phyloP scores from a whole-genome alignment of 1,284 basidiomycete genomes.

The Sutorius eximius region DNA sequence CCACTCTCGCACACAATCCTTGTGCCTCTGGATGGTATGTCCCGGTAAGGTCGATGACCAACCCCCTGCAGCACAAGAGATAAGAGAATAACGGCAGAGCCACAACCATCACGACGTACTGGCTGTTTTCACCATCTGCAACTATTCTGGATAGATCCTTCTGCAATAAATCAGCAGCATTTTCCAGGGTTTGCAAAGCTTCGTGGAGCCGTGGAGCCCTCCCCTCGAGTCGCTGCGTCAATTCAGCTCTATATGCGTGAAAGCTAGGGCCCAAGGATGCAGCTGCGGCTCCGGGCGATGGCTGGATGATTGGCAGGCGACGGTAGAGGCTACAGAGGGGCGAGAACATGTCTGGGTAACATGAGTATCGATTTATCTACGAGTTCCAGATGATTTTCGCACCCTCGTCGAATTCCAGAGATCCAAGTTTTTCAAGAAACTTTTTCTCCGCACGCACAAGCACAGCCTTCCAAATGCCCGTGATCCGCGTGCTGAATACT shows the following conservation, averaged over 20 bases:
- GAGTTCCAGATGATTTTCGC: slow-evolving; percentile 5
- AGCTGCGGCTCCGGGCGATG: slow-evolving; percentile 43
- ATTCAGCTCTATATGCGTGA: slow-evolving; percentile 52
- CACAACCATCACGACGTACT: slow-evolving; percentile 18
- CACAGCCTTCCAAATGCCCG: slow-evolving; percentile 54
- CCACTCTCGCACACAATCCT: slow-evolving; percentile 41
- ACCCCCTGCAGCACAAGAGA: slow-evolving; percentile 36
- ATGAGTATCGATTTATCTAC: slow-evolving; percentile 8
- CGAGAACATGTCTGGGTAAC: slow-evolving; percentile 43
- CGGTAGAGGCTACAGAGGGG: slow-evolving; percentile 57
- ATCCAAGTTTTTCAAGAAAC: slow-evolving; percentile 45
- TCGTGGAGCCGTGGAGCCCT: slow-evolving; percentile 59
- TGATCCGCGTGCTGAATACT: slow-evolving; percentile 50
- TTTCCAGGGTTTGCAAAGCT: slow-evolving; percentile 58
- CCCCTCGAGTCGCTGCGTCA: slow-evolving; percentile 59
- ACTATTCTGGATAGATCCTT: slow-evolving; percentile 54
- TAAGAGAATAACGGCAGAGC: neutral
- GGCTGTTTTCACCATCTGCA: slow-evolving; percentile 32
- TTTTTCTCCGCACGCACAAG: slow-evolving; percentile 44
- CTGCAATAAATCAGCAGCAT: slow-evolving; percentile 52
- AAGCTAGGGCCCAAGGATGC: slow-evolving; percentile 47
- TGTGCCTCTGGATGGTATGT: slow-evolving; percentile 52
- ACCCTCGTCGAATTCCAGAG: slow-evolving; percentile 18
- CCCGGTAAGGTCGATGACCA: slow-evolving; percentile 41
- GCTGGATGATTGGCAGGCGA: slow-evolving; percentile 42